A percentile compares a stretch with the other conserved stretches of the same genome.
Evolutionary conservation across 2,329 filamentous ascomycete species (phyloP).

Genomic region (Botrytis galanthina): DNA sequence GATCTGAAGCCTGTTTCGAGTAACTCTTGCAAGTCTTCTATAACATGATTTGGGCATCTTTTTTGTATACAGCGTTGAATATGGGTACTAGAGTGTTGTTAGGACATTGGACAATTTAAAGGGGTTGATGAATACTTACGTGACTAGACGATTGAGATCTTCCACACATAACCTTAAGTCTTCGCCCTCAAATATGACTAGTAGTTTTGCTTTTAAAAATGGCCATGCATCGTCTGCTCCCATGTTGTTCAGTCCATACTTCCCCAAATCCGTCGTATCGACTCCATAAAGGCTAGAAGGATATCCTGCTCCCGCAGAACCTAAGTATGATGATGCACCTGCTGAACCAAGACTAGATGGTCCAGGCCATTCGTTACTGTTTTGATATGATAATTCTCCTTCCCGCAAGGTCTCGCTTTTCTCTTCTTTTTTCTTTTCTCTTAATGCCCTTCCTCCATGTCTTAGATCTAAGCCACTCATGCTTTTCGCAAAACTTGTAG

Average conservation of each 20-base stretch:
- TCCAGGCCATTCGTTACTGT: constrained; percentile 48
- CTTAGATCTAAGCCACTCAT: constrained; percentile 77
- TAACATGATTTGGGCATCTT: constrained; percentile 64
- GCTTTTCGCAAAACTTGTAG: constrained; percentile 71
- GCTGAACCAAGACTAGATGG: constrained; percentile 51
- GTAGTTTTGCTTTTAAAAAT: constrained; percentile 69
- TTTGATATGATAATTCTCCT: constrained; percentile 37
- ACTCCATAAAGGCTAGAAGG: constrained; percentile 45
- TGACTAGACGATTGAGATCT: constrained; percentile 79
- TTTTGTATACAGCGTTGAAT: constrained; percentile 75
- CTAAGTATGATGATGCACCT: constrained; percentile 41
- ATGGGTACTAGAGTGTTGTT: constrained; percentile 52
- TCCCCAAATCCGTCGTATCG: constrained; percentile 54
- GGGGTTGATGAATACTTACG: constrained; percentile 36
- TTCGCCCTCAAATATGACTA: constrained; percentile 79
- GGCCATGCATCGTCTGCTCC: constrained; percentile 79
- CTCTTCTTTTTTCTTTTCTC: constrained; percentile 79
- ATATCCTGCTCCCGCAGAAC: constrained; percentile 28
- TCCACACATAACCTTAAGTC: constrained; percentile 77
- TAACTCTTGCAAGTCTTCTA: constrained; percentile 75
- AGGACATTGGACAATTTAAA: background rate
- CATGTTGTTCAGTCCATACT: constrained; percentile 68
- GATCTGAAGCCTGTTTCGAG: constrained; percentile 79
- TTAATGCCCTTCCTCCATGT: constrained; percentile 71
- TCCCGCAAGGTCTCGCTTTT: constrained; percentile 44